phyloP scores from a whole-genome alignment of 2,329 filamentous ascomycete genomes.

The Rasamsonia emersonii region DNA sequence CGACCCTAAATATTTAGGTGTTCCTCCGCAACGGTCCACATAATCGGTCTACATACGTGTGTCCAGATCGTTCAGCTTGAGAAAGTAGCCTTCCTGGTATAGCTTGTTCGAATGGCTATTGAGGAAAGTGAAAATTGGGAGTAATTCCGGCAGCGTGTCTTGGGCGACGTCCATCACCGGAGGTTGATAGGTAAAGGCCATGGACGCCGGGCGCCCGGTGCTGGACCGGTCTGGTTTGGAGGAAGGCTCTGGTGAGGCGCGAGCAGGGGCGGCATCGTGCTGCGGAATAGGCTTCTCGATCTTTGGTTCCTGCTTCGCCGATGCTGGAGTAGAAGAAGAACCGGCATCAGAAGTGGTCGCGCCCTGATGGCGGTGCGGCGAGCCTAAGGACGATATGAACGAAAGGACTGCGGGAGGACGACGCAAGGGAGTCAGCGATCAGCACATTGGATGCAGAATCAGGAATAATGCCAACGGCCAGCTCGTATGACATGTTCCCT shows the following conservation, averaged over 20 bases:
- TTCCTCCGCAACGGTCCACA: too few species aligned
- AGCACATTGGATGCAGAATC: slow-evolving; percentile 48
- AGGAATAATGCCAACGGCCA: slow-evolving; percentile 45
- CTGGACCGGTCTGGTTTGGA: slow-evolving; percentile 36
- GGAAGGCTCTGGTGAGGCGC: slow-evolving; percentile 8
- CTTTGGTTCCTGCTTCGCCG: slow-evolving; percentile 7
- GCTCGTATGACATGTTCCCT: slow-evolving; percentile 1
- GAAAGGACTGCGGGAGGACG: slow-evolving; percentile 76
- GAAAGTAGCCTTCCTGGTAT: slow-evolving; percentile 95
- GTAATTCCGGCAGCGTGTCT: slow-evolving; percentile 84
- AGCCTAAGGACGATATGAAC: slow-evolving; percentile 61
- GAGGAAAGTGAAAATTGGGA: slow-evolving; percentile 86
- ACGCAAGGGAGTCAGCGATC: slow-evolving; percentile 69
- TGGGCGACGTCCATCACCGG: slow-evolving; percentile 75
- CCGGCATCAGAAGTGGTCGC: slow-evolving; percentile 18
- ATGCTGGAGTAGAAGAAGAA: slow-evolving; percentile 21
- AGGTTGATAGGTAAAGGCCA: slow-evolving; percentile 77
- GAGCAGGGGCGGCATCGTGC: slow-evolving; percentile 1
- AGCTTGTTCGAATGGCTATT: slow-evolving; percentile 95
- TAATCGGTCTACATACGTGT: slow-evolving; percentile 54
- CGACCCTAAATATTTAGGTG: too few species aligned
- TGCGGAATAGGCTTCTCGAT: slow-evolving; percentile 5
- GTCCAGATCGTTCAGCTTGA: slow-evolving; percentile 94
- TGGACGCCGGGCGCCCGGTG: slow-evolving; percentile 66
- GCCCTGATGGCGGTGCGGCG: slow-evolving; percentile 30